Base-by-base conservation (phyloP, 257 asterid genomes). In the Solanum piurae region DNA sequence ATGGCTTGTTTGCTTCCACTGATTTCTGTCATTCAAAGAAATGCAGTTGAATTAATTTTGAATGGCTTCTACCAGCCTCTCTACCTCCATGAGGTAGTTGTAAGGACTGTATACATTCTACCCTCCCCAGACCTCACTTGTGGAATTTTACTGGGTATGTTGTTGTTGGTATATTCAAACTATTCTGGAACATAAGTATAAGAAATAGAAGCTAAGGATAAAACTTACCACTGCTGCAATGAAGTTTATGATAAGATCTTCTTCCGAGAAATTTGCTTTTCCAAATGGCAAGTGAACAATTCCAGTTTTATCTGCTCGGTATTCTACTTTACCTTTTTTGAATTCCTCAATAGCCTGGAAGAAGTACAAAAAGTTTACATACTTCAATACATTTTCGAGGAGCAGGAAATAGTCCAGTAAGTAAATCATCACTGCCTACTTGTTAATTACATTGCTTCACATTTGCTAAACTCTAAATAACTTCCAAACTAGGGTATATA, bases 301-400 rank as follows among this genome's bases (percentile, higher is more conserved):
- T 92, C 99, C 99, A 34, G 99, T 95, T 94, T 97, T 97, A 92
- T 97, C 99, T 76, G 99, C 99, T 89, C 99, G 94, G 87, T 87
- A 95, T 90, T 97, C 99, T 27, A 97, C 99, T 91, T 97, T 97
- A 46, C 99, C 99, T 93, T 95, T 93, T 97, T 97, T 97, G 91
- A 97, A 97, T 87, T 97, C 99, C 87, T 87, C 96, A 20, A 97
- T 96, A 29, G 99, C 98, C 99, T 97, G 93, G 91, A 91, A 68
- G 25, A 62, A 36, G 37, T 75, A 87, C 80, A 31, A 21, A 0
- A n/a, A 88, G 5, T 29, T 86, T 58, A 29, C 85, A 80, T 16
- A 29, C 66, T 44, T 29, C 42, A 38, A 75, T 23, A 38, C 11
- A 18, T 75, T 23, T 75, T 75, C 23, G 10, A 75, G 34, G 6